Base-by-base conservation (phyloP, 805 yeast genomes). In the Wickerhamomyces kurtzmanii region DNA sequence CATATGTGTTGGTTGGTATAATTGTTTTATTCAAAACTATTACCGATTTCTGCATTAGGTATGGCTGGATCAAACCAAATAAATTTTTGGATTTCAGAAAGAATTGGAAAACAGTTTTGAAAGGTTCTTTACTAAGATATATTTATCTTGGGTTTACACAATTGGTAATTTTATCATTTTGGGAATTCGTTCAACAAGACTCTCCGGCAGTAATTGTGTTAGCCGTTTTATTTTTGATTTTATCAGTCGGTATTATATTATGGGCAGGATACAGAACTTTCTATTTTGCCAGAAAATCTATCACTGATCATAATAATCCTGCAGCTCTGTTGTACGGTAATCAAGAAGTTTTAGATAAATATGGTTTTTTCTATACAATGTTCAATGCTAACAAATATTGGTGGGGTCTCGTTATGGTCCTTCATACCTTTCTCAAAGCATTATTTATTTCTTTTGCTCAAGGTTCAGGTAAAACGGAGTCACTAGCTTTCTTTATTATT, bases 361-460 rank as follows among this genome's bases (percentile, higher is more conserved):
- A 78, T 48, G 96, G 96, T 0, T 87, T 79, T 55, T 71, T 86
- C 45, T 87, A 86, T 57, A 81, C 94, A 11, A 85, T 84, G 86
- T 86, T 79, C 54, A 70, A 71, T 37, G 93, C 95, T 13, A 62
- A 62, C 15, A 74, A 66, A 45, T 86, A 82, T 57, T 87, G 86
- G 83, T 87, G 87, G 68, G 83, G 89, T 33, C 57, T 65, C 12
- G 76, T 81, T 3, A 51, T 78, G 27, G 44, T 85, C 22, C 49
- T 51, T 4, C 81, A 83, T 53, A 63, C 67, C 30, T 65, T 81
- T 22, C 44, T 79, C 33, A 85, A 82, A 55, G 72, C 77, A 11
- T 46, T 79, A 11, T 80, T 87, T 47, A 74, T 87, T 45, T 79
- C 79, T 1, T 71, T 86, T 33, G 75, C 85, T 26, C 96, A 86